Percentiles rank a stretch among this genome's conserved stretches.
These are phyloP conservation scores for Aspergillus intermedius DNA, from an alignment of 2,329 filamentous ascomycete genomes.

Conservation along the genomic window DNA sequence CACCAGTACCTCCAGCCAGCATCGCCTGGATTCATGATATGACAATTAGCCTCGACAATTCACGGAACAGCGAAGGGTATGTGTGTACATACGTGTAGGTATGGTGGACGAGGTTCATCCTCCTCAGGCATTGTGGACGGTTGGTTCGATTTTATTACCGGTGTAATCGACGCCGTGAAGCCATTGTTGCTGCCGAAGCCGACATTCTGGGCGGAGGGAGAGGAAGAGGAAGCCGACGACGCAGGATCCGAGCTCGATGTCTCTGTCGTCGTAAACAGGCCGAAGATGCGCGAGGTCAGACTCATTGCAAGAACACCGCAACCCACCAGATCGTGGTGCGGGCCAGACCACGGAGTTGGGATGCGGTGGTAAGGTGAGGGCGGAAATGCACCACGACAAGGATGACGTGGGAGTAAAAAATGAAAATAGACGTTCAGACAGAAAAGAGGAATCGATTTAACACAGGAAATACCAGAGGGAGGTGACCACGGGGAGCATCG, in stretches of 20 bases:
- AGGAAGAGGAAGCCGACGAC: slow-evolving; percentile 16
- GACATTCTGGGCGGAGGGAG: neutral
- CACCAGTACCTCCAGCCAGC: slow-evolving; percentile 89
- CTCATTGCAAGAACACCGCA: slow-evolving; percentile 46
- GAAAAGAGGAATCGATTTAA: neutral
- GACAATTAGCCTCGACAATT: neutral
- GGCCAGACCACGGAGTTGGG: slow-evolving; percentile 21
- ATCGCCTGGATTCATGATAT: slow-evolving; percentile 59
- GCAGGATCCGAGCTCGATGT: slow-evolving; percentile 22
- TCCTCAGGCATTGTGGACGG: slow-evolving; percentile 38
- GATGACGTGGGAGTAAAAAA: slow-evolving; percentile 1
- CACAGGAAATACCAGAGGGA: neutral
- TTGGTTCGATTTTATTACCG: slow-evolving; percentile 9
- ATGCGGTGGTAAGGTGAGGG: slow-evolving; percentile 15
- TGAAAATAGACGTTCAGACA: neutral
- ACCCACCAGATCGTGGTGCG: slow-evolving; percentile 28
- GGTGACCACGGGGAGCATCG: slow-evolving; percentile 10
- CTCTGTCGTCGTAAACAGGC: slow-evolving; percentile 44
- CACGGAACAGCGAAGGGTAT: neutral
- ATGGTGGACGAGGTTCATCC: slow-evolving; percentile 54
- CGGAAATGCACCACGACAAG: slow-evolving; percentile 10
- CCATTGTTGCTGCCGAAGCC: neutral
- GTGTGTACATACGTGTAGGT: slow-evolving; percentile 52
- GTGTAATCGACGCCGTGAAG: neutral
- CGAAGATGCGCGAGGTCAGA: slow-evolving; percentile 50